These are phyloP conservation scores for Sporobolomyces pararoseus DNA, from an alignment of 768 basidiomycete genomes.

Conservation along the genomic window DNA sequence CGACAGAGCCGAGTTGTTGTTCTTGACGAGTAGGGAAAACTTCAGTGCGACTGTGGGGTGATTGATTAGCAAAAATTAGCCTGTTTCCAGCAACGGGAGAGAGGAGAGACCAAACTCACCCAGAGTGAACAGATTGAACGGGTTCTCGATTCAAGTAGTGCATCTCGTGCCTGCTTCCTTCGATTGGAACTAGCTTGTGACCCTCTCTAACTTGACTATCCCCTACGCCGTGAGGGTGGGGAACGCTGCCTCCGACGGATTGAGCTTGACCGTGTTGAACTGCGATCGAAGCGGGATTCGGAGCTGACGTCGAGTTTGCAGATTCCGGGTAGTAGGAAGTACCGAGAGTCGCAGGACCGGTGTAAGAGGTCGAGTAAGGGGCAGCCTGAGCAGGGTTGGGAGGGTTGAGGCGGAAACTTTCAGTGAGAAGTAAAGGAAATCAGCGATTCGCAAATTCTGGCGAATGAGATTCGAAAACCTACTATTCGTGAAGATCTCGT, in stretches of 20 bases:
- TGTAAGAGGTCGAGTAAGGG: background rate
- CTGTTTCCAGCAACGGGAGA: background rate
- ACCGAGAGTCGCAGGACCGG: background rate
- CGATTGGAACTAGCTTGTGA: slow-evolving; percentile 19
- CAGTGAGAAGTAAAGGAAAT: background rate
- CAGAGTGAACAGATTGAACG: background rate
- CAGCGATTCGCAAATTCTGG: too few relatives aligned
- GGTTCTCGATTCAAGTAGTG: slow-evolving; percentile 33
- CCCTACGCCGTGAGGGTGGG: background rate
- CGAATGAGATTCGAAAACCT: background rate
- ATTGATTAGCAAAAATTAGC: background rate
- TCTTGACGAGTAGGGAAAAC: slow-evolving; percentile 13
- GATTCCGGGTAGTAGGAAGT: slow-evolving; percentile 2
- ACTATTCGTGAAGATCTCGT: slow-evolving; percentile 38
- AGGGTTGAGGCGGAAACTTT: slow-evolving; percentile 29
- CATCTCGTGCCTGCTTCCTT: slow-evolving; percentile 15
- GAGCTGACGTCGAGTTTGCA: background rate
- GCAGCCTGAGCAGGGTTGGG: background rate
- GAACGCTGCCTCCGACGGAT: background rate
- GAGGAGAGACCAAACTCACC: background rate
- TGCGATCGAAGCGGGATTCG: slow-evolving; percentile 16
- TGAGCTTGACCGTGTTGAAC: slow-evolving; percentile 7
- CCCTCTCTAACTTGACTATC: slow-evolving; percentile 16
- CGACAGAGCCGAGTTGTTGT: background rate
- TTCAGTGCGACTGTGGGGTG: background rate